phyloP scores from a whole-genome alignment of 2,329 filamentous ascomycete species.

The Clarireedia homoeocarpa region DNA sequence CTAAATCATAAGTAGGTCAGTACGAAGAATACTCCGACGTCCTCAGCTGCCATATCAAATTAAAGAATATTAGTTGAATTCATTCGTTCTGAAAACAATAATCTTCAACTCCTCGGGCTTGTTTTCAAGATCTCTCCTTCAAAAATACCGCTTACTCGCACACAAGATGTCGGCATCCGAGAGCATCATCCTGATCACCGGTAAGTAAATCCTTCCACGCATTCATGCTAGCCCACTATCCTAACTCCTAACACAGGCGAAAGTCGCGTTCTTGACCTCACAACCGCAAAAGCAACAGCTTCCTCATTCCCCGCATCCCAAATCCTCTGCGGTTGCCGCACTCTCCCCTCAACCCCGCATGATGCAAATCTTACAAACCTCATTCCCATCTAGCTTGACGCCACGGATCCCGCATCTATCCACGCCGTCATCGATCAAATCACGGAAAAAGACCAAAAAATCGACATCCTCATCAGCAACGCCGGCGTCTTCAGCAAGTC shows the following conservation, averaged over 20 bases:
- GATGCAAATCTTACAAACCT: neutral
- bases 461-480: slow-evolving; percentile 20
- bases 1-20: no score
- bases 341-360: neutral
- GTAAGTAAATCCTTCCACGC: neutral
- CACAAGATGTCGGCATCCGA: neutral
- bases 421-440: slow-evolving; percentile 5
- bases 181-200: neutral
- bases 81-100: no score
- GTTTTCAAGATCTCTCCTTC: no score
- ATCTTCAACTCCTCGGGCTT: neutral
- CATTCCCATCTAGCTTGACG: slow-evolving; percentile 8
- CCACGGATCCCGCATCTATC: slow-evolving; percentile 13
- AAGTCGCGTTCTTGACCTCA: neutral
- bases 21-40: no score
- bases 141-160: no score
- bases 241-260: neutral
- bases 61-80: no score
- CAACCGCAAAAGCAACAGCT: neutral
- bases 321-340: neutral
- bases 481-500: slow-evolving; percentile 10
- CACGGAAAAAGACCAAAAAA: slow-evolving; percentile 3
- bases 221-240: neutral
- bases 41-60: no score
- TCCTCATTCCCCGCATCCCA: neutral